Evolutionary conservation across 2,329 filamentous ascomycete genomes (phyloP).

Genomic region (Zopfia rhizophila): DNA sequence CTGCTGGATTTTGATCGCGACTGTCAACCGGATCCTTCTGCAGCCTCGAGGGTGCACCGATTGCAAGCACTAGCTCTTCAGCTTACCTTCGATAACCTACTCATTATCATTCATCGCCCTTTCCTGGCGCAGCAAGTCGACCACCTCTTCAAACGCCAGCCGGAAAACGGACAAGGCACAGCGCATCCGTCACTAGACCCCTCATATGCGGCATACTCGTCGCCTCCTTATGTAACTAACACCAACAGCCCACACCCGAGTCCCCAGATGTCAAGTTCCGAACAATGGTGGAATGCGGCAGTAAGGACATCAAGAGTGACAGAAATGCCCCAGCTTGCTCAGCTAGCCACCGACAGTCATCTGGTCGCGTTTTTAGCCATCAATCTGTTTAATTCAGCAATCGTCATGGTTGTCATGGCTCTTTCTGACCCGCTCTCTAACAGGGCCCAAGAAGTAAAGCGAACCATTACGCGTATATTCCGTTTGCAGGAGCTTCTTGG

Average conservation of each 20-base stretch:
- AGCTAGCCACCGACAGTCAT: slow-evolving; percentile 55
- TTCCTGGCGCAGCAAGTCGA: slow-evolving; percentile 51
- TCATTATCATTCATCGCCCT: slow-evolving; percentile 57
- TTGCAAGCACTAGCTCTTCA: slow-evolving; percentile 57
- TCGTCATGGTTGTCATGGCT: slow-evolving; percentile 56
- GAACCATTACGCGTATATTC: slow-evolving; percentile 56
- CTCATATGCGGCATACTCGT: too few species aligned
- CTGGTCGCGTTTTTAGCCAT: slow-evolving; percentile 58
- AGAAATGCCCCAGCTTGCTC: slow-evolving; percentile 44
- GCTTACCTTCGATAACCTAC: slow-evolving; percentile 56
- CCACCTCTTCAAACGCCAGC: slow-evolving; percentile 29
- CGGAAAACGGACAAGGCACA: slow-evolving; percentile 13
- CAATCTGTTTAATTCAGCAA: slow-evolving; percentile 58
- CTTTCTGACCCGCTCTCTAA: slow-evolving; percentile 56
- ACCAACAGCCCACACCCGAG: slow-evolving; percentile 10
- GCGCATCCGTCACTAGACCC: slow-evolving; percentile 16
- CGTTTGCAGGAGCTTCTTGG: slow-evolving; percentile 53
- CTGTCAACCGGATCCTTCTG: slow-evolving; percentile 19
- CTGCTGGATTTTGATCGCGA: slow-evolving; percentile 31
- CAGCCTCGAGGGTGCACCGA: slow-evolving; percentile 27
- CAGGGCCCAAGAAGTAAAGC: slow-evolving; percentile 55
- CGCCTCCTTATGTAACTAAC: too few species aligned
- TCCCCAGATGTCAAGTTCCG: slow-evolving; percentile 32
- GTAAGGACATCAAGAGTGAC: slow-evolving; percentile 53
- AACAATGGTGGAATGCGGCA: slow-evolving; percentile 52